Conservation (phyloP, 495 filamentous ascomycete genomes). For the Penicillium coffeae region DNA sequence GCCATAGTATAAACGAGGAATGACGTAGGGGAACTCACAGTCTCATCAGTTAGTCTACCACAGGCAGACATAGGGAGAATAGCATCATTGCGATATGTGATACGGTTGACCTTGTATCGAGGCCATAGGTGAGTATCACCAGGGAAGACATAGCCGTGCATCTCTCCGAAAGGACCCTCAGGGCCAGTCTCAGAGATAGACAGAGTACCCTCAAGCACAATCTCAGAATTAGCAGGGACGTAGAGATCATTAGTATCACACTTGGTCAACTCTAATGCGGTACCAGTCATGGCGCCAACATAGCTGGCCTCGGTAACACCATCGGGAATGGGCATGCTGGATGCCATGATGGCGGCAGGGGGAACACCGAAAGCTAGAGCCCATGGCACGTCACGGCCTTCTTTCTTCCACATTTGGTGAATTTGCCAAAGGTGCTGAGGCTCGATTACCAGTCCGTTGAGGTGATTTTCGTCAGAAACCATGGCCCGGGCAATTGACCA, state of each 20-base stretch:
- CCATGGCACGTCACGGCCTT: slow-evolving; percentile 34
- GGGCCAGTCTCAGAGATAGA: slow-evolving; percentile 29
- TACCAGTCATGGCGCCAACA: slow-evolving; percentile 35
- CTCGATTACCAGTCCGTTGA: slow-evolving; percentile 28
- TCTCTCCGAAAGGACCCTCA: slow-evolving; percentile 39
- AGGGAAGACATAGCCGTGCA: slow-evolving; percentile 37
- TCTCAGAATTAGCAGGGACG: slow-evolving; percentile 37
- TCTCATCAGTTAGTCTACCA: slow-evolving; percentile 36
- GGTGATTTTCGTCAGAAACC: slow-evolving; percentile 29
- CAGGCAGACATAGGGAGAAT: slow-evolving; percentile 36
- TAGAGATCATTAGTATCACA: slow-evolving; percentile 39
- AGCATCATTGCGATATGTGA: slow-evolving; percentile 37
- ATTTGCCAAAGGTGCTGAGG: slow-evolving; percentile 37
- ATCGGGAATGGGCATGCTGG: slow-evolving; percentile 37
- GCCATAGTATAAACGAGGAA: background rate
- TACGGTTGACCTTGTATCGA: slow-evolving; percentile 34
- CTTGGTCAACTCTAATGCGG: slow-evolving; percentile 35
- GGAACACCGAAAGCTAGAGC: slow-evolving; percentile 37
- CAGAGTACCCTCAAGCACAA: slow-evolving; percentile 37
- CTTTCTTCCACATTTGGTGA: slow-evolving; percentile 34
- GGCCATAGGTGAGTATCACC: slow-evolving; percentile 24
- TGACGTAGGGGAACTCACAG: slow-evolving; percentile 13
- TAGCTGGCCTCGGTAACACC: slow-evolving; percentile 34
- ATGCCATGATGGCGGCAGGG: slow-evolving; percentile 37
- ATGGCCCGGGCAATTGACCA: slow-evolving; percentile 43